These are phyloP conservation scores for Xylaria arbuscula DNA, from an alignment of 2,329 filamentous ascomycete species.

Conservation along the genomic window DNA sequence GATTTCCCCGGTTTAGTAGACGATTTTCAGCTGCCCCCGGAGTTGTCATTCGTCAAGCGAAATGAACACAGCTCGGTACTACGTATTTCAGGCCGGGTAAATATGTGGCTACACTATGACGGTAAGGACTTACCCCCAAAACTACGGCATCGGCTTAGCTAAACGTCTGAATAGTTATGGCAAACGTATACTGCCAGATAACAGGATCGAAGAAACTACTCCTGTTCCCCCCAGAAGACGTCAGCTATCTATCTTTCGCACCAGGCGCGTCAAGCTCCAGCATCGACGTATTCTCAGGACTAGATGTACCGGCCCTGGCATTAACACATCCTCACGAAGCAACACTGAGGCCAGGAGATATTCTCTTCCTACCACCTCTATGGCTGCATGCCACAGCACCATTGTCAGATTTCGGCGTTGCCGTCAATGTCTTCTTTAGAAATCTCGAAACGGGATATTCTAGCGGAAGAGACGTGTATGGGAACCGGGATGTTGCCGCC, in stretches of 20 bases:
- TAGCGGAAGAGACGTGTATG: constrained; percentile 83
- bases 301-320: constrained; percentile 55
- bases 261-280: constrained; percentile 84
- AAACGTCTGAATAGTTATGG: constrained; percentile 69
- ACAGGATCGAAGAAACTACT: constrained; percentile 77
- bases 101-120: constrained; percentile 93
- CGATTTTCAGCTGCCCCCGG: constrained; percentile 76
- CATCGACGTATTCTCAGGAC: constrained; percentile 73
- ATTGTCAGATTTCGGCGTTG: constrained; percentile 70
- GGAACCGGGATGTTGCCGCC: constrained; percentile 83
- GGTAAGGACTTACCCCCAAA: constrained; percentile 55
- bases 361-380: constrained; percentile 82
- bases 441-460: constrained; percentile 76
- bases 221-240: constrained; percentile 82
- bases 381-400: constrained; percentile 84
- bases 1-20: constrained; percentile 77
- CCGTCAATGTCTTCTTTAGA: constrained; percentile 91
- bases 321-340: constrained; percentile 74
- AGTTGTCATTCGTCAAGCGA: constrained; percentile 68
- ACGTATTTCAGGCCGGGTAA: constrained; percentile 81
- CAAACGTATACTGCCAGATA: constrained; percentile 86
- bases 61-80: constrained; percentile 81
- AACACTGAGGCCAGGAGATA: constrained; percentile 74
- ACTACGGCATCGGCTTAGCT: neutral
- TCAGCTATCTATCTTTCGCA: constrained; percentile 74